These are phyloP conservation scores for Bidens hawaiensis DNA, from an alignment of 140 eudicot genomes.

Conservation along the genomic window DNA sequence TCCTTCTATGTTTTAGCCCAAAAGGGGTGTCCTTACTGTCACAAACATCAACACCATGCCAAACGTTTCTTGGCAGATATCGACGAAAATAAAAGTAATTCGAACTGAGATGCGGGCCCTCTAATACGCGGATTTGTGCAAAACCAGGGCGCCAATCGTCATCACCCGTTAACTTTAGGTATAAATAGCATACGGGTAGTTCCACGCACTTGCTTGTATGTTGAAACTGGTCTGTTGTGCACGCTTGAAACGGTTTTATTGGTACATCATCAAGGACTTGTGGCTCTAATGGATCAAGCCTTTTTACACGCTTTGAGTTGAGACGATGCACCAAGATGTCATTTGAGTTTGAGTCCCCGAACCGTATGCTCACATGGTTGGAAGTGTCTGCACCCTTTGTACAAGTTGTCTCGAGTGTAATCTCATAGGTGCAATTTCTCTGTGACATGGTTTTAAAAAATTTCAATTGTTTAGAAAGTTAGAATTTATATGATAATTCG, in stretches of 20 bases:
- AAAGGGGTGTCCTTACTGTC: constrained; percentile 43
- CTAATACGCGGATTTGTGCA: constrained; percentile 47
- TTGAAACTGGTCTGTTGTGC: constrained; percentile 55
- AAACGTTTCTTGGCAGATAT: constrained; percentile 50
- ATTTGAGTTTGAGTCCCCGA: constrained; percentile 50
- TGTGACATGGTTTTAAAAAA: not conserved
- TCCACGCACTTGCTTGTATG: constrained; percentile 49
- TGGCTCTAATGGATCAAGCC: constrained; percentile 62
- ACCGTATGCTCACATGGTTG: constrained; percentile 49
- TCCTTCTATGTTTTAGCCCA: constrained; percentile 40
- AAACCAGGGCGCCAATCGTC: constrained; percentile 81
- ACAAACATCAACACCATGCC: constrained; percentile 56
- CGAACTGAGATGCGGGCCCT: constrained; percentile 46
- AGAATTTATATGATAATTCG: too few relatives aligned
- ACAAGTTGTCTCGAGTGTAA: constrained; percentile 53
- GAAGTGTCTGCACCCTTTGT: constrained; percentile 61
- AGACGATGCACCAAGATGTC: constrained; percentile 50
- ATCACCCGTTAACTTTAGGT: constrained; percentile 40
- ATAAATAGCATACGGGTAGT: constrained; percentile 49
- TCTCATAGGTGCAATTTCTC: constrained; percentile 54
- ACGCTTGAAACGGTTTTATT: constrained; percentile 59
- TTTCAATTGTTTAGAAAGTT: not conserved
- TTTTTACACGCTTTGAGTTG: constrained; percentile 47
- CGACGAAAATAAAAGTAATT: constrained; percentile 43
- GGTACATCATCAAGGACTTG: constrained; percentile 55